phyloP scores from a whole-genome alignment of 345 rosid genomes.

The Dipteronia sinensis region DNA sequence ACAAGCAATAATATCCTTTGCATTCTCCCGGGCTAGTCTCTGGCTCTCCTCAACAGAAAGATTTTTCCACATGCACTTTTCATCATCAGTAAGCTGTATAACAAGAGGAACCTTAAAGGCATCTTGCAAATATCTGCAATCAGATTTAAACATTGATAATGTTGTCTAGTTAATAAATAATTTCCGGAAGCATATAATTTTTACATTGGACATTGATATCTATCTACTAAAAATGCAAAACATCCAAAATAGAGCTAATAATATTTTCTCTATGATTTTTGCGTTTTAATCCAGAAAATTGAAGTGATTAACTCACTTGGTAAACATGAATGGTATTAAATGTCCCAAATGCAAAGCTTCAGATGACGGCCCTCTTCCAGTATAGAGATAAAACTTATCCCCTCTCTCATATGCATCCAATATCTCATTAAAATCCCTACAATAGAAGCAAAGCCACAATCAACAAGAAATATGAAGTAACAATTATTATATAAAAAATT shows the following conservation, averaged over 20 bases:
- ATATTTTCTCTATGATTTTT: neutral
- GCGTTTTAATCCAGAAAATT: neutral
- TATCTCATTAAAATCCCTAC: slow-evolving; percentile 72
- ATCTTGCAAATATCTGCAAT: slow-evolving; percentile 72
- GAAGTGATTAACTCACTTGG: slow-evolving; percentile 54
- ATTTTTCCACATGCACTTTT: slow-evolving; percentile 90
- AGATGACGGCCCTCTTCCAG: slow-evolving; percentile 97
- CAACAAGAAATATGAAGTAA: neutral
- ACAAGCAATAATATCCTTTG: slow-evolving; percentile 94
- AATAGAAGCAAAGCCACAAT: neutral
- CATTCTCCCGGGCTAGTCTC: slow-evolving; percentile 91
- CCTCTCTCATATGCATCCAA: slow-evolving; percentile 82
- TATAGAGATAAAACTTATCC: slow-evolving; percentile 82
- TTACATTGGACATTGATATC: neutral
- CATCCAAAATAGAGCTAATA: neutral
- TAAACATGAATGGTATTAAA: slow-evolving; percentile 94
- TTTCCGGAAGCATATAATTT: slow-evolving; percentile 3
- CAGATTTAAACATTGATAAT: slow-evolving; percentile 2
- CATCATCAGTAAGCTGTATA: slow-evolving; percentile 93
- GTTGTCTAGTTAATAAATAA: neutral
- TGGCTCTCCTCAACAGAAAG: slow-evolving; percentile 81
- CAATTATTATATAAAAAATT: neutral
- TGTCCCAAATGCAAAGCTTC: slow-evolving; percentile 92
- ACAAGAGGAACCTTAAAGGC: slow-evolving; percentile 94
- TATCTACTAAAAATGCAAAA: neutral